A percentile compares a stretch with the other conserved stretches of the same genome.
Conservation (phyloP, 2,329 filamentous ascomycete genomes). For the Colletotrichum brevisporum region DNA sequence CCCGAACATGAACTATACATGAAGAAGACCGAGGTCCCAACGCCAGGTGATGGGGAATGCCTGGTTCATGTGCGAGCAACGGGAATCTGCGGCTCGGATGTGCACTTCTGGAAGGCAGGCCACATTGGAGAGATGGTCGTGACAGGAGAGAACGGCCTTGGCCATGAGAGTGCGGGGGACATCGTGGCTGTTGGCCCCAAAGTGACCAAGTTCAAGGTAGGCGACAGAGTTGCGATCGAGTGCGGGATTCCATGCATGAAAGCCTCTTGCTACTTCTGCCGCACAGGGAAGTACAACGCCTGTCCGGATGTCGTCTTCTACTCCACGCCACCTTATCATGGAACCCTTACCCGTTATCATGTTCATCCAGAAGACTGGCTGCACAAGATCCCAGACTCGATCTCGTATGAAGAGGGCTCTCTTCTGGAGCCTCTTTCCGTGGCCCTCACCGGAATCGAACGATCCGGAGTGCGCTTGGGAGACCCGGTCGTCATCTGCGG, state of each 20-base stretch:
- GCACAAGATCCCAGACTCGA: slow-evolving; percentile 52
- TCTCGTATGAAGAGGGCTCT: slow-evolving; percentile 58
- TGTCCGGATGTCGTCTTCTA: slow-evolving; percentile 56
- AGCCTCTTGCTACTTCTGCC: slow-evolving; percentile 51
- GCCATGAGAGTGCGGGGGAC: slow-evolving; percentile 33
- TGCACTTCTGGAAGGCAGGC: slow-evolving; percentile 56
- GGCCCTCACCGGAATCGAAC: slow-evolving; percentile 59
- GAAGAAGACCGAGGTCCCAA: slow-evolving; percentile 64
- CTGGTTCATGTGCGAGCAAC: slow-evolving; percentile 77
- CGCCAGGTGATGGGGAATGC: slow-evolving; percentile 47
- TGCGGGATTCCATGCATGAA: slow-evolving; percentile 52
- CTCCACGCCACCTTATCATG: slow-evolving; percentile 55
- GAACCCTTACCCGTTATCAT: slow-evolving; percentile 55
- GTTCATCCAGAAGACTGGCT: slow-evolving; percentile 54
- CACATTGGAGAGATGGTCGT: slow-evolving; percentile 50
- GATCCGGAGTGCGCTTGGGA: slow-evolving; percentile 55
- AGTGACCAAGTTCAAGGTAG: slow-evolving; percentile 26
- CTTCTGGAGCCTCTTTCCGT: slow-evolving; percentile 64
- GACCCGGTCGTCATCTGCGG: slow-evolving; percentile 54
- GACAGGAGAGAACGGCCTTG: slow-evolving; percentile 44
- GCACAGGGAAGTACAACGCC: slow-evolving; percentile 56
- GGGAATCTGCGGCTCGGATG: slow-evolving; percentile 72
- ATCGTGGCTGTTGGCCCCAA: slow-evolving; percentile 21
- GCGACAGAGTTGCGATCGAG: slow-evolving; percentile 17
- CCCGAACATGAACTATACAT: slow-evolving; percentile 77